These are phyloP conservation scores for Elsinoe fawcettii DNA, from an alignment of 2,329 filamentous ascomycete species.

Conservation along the genomic window DNA sequence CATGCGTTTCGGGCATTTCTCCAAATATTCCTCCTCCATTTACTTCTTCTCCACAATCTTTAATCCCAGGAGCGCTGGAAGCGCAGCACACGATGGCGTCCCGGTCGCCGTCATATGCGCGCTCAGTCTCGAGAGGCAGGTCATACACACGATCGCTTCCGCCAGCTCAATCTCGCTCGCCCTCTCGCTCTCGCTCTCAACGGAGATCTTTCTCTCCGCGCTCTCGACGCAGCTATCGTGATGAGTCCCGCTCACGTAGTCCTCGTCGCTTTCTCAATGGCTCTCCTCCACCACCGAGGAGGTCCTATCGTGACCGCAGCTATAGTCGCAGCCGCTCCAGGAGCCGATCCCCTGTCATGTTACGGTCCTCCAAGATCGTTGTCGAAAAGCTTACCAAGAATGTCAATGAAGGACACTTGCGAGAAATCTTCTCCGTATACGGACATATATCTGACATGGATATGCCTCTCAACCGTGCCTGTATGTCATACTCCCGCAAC, in stretches of 20 bases:
- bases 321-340: slow-evolving; percentile 19
- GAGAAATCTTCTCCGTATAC: slow-evolving; percentile 86
- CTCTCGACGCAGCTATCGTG: slow-evolving; percentile 26
- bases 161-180: slow-evolving; percentile 25
- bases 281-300: neutral
- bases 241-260: slow-evolving; percentile 19
- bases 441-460: slow-evolving; percentile 81
- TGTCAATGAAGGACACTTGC: slow-evolving; percentile 77
- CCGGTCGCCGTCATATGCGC: slow-evolving; percentile 14
- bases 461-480: slow-evolving; percentile 78
- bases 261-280: slow-evolving; percentile 17
- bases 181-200: slow-evolving; percentile 29
- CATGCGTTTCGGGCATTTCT: neutral
- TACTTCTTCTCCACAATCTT: neutral
- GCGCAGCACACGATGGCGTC: slow-evolving; percentile 6
- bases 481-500: slow-evolving; percentile 38
- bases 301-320: neutral
- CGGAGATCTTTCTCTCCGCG: slow-evolving; percentile 17
- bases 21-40: neutral
- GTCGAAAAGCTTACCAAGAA: slow-evolving; percentile 95
- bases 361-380: slow-evolving; percentile 54
- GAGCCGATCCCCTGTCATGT: slow-evolving; percentile 19
- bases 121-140: slow-evolving; percentile 34
- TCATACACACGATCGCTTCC: slow-evolving; percentile 27
- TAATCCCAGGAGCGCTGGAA: neutral